phyloP scores from a whole-genome alignment of 2,329 filamentous ascomycete species.

The Aspergillus sp. region DNA sequence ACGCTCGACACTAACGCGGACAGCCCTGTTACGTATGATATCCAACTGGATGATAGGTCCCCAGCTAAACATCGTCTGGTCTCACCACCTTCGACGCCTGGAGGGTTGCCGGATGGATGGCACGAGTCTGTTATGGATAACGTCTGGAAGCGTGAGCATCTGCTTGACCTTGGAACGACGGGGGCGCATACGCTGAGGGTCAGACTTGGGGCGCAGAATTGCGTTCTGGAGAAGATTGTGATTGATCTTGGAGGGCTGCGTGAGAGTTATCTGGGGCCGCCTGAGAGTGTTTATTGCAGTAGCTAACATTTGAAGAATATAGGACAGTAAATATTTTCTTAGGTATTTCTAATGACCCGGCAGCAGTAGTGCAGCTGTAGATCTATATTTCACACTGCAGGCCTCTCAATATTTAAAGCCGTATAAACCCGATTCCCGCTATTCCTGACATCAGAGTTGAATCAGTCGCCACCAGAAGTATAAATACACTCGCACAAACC shows the following conservation, averaged over 20 bases:
- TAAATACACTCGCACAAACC: not conserved
- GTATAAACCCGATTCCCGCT: no score
- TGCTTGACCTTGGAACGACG: slow-evolving; percentile 38
- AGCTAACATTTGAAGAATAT: no score
- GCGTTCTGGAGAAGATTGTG: slow-evolving; percentile 58
- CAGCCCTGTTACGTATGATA: slow-evolving; percentile 49
- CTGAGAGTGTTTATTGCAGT: slow-evolving; percentile 44
- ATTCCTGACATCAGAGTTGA: not conserved
- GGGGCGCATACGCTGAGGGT: slow-evolving; percentile 49
- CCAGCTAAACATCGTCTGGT: not conserved
- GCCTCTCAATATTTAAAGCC: no score
- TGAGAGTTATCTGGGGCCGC: slow-evolving; percentile 57
- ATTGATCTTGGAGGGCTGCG: slow-evolving; percentile 57
- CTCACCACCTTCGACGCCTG: slow-evolving; percentile 29
- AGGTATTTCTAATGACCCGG: no score
- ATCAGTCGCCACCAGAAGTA: not conserved
- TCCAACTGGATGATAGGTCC: slow-evolving; percentile 41
- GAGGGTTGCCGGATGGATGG: slow-evolving; percentile 12
- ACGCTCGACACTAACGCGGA: slow-evolving; percentile 50
- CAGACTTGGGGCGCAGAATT: slow-evolving; percentile 54
- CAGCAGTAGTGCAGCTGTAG: no score
- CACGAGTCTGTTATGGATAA: slow-evolving; percentile 7
- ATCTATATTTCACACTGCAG: no score
- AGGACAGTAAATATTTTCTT: no score
- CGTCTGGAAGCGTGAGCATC: slow-evolving; percentile 35